Base-by-base conservation (phyloP, 371 early-diverging fungal species). In the Chytridiales sp. region DNA sequence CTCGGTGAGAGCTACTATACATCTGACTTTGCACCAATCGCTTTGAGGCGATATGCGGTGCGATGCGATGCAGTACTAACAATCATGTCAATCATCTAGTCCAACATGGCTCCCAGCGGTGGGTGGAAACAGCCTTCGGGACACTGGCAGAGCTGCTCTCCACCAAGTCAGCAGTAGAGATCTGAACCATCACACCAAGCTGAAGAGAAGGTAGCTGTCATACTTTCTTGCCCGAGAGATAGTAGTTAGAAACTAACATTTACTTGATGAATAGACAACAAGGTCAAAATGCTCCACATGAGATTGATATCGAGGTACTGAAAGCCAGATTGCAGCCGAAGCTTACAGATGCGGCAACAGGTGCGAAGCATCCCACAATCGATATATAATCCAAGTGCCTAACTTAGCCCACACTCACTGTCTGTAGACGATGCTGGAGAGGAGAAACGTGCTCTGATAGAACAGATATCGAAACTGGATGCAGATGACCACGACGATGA, bases 101-200 rank as follows among this genome's bases (percentile, higher is more conserved):
- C 79, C 79, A 32, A 76, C 79, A 22, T 80, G 75, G 72, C 61
- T 72, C 32, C 75, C 77, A 1, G 77, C 80, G 3, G 53, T 73
- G 8, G 80, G 80, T 22, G 80, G 80, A 11, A 62, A 68, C 47
- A 43, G 59, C 15, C 63, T 77, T n/a, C 51, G 76, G 32, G 80
- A 80, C 61, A 75, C 72, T 34, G 84, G 78, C 49, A 80, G 80
- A 57, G 92, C 90, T 34, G 89, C 94, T 3, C 82, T 88, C 36
- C 80, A 83, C 51, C 85, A 87, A 64, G 77, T 83, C 46, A 84
- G 88, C 48, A 78, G 88, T 53, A 85, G 89, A 57, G 94, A 91
- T 73, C 77, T 93, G 38, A 84, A 89, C 24, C 78, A 89, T 15
- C 94, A 95, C 64, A 93, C 91, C 21, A 88, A 87, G 61, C 85